These are phyloP conservation scores for Didymosphaeria variabile DNA, from an alignment of 2,329 filamentous ascomycete species.

Conservation along the genomic window DNA sequence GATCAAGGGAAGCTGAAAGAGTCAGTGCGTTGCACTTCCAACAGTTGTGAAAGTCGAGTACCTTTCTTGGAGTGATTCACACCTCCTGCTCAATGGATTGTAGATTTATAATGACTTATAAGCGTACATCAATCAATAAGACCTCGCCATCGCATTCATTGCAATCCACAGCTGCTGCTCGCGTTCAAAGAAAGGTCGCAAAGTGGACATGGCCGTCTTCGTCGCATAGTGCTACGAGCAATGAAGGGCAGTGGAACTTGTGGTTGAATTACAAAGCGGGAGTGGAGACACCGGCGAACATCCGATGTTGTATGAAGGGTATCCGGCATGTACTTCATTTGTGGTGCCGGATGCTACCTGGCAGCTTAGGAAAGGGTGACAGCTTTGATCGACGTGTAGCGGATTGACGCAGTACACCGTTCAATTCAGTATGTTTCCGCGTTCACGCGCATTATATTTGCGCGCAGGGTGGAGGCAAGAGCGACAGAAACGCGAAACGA, in stretches of 20 bases:
- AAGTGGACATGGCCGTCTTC: background rate
- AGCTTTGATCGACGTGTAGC: background rate
- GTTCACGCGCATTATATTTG: background rate
- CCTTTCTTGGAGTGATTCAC: background rate
- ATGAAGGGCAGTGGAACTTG: background rate
- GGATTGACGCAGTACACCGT: background rate
- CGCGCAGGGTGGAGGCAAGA: background rate
- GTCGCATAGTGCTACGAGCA: background rate
- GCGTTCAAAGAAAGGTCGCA: background rate
- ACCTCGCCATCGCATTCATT: background rate
- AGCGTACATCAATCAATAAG: background rate
- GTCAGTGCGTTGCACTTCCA: too few species aligned
- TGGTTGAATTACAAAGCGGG: background rate
- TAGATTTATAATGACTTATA: background rate
- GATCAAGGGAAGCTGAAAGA: slow-evolving; percentile 35
- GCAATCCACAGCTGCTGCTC: background rate
- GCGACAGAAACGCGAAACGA: background rate
- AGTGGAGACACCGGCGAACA: background rate
- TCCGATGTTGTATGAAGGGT: background rate
- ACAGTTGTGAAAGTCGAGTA: background rate
- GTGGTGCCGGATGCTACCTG: background rate
- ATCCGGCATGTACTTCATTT: background rate
- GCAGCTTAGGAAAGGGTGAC: background rate
- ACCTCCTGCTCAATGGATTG: background rate
- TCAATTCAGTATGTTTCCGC: background rate